A percentile compares a stretch with the other conserved stretches of the same genome.
These are phyloP conservation scores for Nectriaceae sp. DNA, from an alignment of 2,329 filamentous ascomycete genomes.

Conservation along the genomic window DNA sequence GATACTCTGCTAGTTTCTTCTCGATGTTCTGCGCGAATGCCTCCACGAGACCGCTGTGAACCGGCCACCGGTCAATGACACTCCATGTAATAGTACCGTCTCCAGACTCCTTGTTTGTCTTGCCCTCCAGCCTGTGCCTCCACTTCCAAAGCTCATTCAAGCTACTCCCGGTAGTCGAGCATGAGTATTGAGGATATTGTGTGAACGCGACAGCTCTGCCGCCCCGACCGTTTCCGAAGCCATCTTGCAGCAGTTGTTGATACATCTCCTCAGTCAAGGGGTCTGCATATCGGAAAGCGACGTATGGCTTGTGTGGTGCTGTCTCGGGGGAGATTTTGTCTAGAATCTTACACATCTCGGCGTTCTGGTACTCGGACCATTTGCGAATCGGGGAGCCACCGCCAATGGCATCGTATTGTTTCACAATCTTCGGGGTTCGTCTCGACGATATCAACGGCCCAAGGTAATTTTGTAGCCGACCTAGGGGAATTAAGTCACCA, in stretches of 20 bases:
- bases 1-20: conserved; percentile 79
- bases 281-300: conserved; percentile 93
- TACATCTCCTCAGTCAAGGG: conserved; percentile 97
- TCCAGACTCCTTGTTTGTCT: conserved; percentile 53
- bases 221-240: conserved; percentile 87
- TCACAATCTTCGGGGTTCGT: conserved; percentile 92
- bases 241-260: conserved; percentile 76
- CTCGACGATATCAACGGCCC: conserved; percentile 84
- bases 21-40: conserved; percentile 94
- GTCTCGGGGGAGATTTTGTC: conserved; percentile 90
- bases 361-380: conserved; percentile 94
- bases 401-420: conserved; percentile 93
- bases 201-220: conserved; percentile 95
- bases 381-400: conserved; percentile 97
- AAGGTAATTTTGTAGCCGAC: conserved; percentile 85
- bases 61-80: conserved; percentile 96
- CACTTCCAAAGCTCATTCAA: conserved; percentile 98
- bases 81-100: conserved; percentile 87
- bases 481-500: conserved; percentile 92
- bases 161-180: conserved; percentile 94
- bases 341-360: conserved; percentile 96
- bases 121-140: conserved; percentile 84
- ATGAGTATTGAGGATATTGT: conserved; percentile 98
- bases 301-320: conserved; percentile 95
- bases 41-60: conserved; percentile 86